Evolutionary conservation across 495 filamentous ascomycete genomes (phyloP), one percentile per base, ranked within the genome.

Genomic region (Xylona heveae): DNA sequence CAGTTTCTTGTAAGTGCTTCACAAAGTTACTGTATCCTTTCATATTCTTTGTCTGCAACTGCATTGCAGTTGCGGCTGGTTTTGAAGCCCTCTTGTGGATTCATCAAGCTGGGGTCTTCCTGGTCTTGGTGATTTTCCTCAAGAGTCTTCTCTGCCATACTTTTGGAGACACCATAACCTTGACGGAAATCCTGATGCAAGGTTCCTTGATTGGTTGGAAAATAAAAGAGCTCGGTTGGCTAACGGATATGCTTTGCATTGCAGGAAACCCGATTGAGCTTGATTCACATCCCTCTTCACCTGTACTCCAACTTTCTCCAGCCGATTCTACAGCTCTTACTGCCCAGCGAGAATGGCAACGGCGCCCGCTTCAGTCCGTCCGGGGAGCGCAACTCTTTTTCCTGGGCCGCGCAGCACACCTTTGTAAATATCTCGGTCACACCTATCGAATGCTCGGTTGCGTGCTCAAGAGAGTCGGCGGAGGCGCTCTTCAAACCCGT

Each of bases 401-500:
- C 48, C 10, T 38, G 53, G 44, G 34, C 30, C 42, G 57, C 58
- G 41, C 64, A 62, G 38, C 74, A 81, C 44, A 72, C 74, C 24
- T 97, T 97, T 50, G 61, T 91, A 39, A 95, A 97, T 49, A 71
- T 97, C 43, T 85, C 78, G 24, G 64, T 97, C 42, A 95, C 84
- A 0, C 80, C 84, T 0, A 67, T 88, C 19, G 88, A 94, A 51
- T 92, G 84, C 56, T 92, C 82, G 3, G 64, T 97, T 24, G 82
- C 88, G 30, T 95, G 88, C 52, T 72, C 81, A 20, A 65, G 64
- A 37, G 58, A 62, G 22, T 70, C 78, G 51, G 73, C 77, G 9
- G 53, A 67, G 29, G 63, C 63, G 36, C 66, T 88, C 31, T 93
- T 95, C 43, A 51, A 62, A 24, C 79, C 82, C 3, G 56, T 72